These are phyloP conservation scores for Helenozyma baotianmanensis DNA, from an alignment of 805 yeast species.

Conservation along the genomic window DNA sequence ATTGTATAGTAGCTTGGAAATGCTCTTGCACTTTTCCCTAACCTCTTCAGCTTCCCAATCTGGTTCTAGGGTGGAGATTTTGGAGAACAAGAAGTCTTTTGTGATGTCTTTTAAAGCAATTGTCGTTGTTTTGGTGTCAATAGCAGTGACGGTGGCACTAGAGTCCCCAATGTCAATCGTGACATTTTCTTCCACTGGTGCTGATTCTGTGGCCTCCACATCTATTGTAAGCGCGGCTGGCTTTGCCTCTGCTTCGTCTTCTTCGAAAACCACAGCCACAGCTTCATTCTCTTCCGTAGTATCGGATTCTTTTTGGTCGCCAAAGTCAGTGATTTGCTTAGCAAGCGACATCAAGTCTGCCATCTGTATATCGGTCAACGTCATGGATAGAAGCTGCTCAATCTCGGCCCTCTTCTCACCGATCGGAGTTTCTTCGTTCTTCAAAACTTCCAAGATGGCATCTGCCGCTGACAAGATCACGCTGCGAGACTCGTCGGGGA, in stretches of 20 bases:
- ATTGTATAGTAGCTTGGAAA: slow-evolving; percentile 39
- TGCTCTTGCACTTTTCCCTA: slow-evolving; percentile 31
- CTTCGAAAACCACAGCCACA: slow-evolving; percentile 21
- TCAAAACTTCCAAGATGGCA: slow-evolving; percentile 51
- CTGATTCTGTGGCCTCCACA: slow-evolving; percentile 21
- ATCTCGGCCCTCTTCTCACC: slow-evolving; percentile 44
- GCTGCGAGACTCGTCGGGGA: slow-evolving; percentile 72
- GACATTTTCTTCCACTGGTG: slow-evolving; percentile 11
- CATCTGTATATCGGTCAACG: slow-evolving; percentile 40
- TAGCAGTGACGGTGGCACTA: slow-evolving; percentile 9
- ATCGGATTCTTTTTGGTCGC: slow-evolving; percentile 9
- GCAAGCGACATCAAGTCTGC: slow-evolving; percentile 42
- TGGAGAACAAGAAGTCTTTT: slow-evolving; percentile 14
- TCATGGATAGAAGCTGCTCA: slow-evolving; percentile 41
- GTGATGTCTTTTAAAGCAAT: slow-evolving; percentile 9
- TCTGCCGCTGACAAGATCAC: slow-evolving; percentile 70
- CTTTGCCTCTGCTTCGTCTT: slow-evolving; percentile 10
- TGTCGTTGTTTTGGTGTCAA: not conserved
- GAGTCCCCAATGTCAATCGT: slow-evolving; percentile 11
- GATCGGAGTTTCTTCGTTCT: slow-evolving; percentile 41
- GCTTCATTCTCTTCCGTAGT: slow-evolving; percentile 17
- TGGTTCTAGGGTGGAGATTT: slow-evolving; percentile 33
- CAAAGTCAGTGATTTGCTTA: slow-evolving; percentile 49
- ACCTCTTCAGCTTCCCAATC: slow-evolving; percentile 38
- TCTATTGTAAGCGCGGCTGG: slow-evolving; percentile 21